These are phyloP conservation scores for Helicostylum pulchrum DNA, from an alignment of 192 early-diverging fungal genomes.

Conservation along the genomic window DNA sequence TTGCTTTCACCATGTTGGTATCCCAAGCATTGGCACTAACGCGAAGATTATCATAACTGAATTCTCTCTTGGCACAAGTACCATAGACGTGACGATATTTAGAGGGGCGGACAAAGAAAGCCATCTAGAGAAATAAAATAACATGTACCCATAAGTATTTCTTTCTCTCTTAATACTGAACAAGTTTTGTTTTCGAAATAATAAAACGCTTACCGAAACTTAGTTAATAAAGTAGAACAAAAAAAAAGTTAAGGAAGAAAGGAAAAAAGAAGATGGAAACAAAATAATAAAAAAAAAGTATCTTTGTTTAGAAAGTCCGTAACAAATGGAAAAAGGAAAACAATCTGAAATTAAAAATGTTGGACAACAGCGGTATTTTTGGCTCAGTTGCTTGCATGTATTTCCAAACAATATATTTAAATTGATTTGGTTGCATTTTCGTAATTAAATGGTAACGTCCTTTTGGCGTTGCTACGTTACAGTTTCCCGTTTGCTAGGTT, in stretches of 20 bases:
- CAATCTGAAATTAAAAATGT: too few relatives aligned
- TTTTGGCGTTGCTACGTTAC: too few relatives aligned
- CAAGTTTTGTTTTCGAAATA: background rate
- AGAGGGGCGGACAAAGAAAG: slow-evolving; percentile 76
- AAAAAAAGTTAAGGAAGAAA: background rate
- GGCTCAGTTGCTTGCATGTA: too few relatives aligned
- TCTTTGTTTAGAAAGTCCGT: too few relatives aligned
- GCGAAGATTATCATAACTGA: slow-evolving; percentile 91
- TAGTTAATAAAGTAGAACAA: background rate
- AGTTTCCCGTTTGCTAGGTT: too few relatives aligned
- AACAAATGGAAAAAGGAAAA: too few relatives aligned
- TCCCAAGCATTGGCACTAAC: slow-evolving; percentile 93
- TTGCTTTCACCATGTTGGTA: slow-evolving; percentile 93
- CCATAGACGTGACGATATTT: slow-evolving; percentile 96
- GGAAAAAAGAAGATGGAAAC: background rate
- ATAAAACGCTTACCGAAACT: background rate
- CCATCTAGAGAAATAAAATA: slow-evolving; percentile 41
- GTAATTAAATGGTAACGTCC: too few relatives aligned
- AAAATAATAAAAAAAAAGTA: too few relatives aligned
- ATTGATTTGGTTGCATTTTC: too few relatives aligned
- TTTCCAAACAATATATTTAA: too few relatives aligned
- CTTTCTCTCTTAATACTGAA: background rate
- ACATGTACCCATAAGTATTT: background rate
- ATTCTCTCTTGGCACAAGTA: slow-evolving; percentile 81
- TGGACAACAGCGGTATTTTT: too few relatives aligned